Conservation (phyloP, 495 filamentous ascomycete genomes). For the Aspergillus leporis region DNA sequence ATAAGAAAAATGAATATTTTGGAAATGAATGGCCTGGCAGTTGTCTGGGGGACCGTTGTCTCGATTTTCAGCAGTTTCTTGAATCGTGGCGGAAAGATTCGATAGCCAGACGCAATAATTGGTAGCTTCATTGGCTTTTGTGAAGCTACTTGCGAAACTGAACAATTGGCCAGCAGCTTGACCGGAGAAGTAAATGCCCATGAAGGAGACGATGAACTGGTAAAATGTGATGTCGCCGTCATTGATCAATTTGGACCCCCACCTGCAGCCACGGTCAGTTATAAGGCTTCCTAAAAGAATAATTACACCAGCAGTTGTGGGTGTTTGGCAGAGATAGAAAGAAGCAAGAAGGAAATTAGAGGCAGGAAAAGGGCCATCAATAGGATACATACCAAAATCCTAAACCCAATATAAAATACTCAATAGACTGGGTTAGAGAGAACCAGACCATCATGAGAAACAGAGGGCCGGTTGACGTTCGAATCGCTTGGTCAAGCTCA, state of each 20-base stretch:
- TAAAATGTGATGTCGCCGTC: slow-evolving; percentile 4
- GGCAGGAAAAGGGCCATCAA: neutral
- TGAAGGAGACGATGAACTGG: slow-evolving; percentile 55
- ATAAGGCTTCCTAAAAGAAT: neutral
- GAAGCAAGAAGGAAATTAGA: neutral
- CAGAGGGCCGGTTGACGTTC: slow-evolving; percentile 3
- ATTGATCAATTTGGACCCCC: slow-evolving; percentile 10
- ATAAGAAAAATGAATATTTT: slow-evolving; percentile 60
- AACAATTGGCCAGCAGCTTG: slow-evolving; percentile 51
- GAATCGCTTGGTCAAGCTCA: slow-evolving; percentile 10
- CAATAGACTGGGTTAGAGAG: slow-evolving; percentile 28
- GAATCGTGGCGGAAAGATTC: slow-evolving; percentile 34
- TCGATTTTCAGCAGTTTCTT: slow-evolving; percentile 35
- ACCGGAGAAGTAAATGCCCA: slow-evolving; percentile 54
- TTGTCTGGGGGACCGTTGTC: slow-evolving; percentile 32
- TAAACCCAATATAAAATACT: slow-evolving; percentile 51
- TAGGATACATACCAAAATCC: slow-evolving; percentile 50
- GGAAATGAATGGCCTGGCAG: slow-evolving; percentile 25
- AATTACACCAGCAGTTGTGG: too few relatives aligned
- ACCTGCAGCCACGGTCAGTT: neutral
- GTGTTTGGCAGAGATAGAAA: too few relatives aligned
- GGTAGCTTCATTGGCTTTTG: slow-evolving; percentile 39
- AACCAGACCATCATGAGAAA: slow-evolving; percentile 20
- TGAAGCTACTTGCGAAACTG: slow-evolving; percentile 35
- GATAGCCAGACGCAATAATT: slow-evolving; percentile 52